These are phyloP conservation scores for Blastomyces emzantsi DNA, from an alignment of 2,329 filamentous ascomycete species.

Conservation along the genomic window DNA sequence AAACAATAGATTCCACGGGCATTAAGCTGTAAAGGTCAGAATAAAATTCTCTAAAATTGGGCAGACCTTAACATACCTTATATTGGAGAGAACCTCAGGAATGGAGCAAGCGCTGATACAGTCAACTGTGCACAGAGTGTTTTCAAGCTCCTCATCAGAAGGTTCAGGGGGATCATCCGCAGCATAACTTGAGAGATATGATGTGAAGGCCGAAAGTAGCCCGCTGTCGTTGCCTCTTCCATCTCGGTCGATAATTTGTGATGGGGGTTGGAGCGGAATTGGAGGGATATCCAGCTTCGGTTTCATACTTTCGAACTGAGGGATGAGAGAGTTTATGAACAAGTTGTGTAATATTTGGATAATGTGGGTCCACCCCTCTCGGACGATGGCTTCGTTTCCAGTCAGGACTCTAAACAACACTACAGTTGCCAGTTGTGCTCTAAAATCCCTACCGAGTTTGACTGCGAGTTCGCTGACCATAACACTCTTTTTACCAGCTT, in stretches of 20 bases:
- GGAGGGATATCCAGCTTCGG: conserved; percentile 61
- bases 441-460: conserved; percentile 86
- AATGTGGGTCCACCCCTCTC: conserved; percentile 53
- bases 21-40: conserved; percentile 44
- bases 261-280: conserved; percentile 84
- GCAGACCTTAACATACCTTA: conserved; percentile 46
- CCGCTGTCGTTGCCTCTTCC: conserved; percentile 69
- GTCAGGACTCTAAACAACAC: conserved; percentile 91
- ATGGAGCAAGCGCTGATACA: conserved; percentile 87
- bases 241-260: conserved; percentile 84
- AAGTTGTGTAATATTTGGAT: conserved; percentile 90
- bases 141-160: conserved; percentile 93
- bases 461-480: conserved; percentile 99
- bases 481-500: conserved; percentile 81
- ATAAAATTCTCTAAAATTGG: conserved; percentile 7
- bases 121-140: conserved; percentile 87
- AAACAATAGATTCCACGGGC: conserved; percentile 49
- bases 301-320: conserved; percentile 63
- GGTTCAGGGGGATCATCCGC: conserved; percentile 96
- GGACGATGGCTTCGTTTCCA: conserved; percentile 69
- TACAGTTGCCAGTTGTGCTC: conserved; percentile 85
- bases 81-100: conserved; percentile 70
- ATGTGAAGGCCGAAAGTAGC: conserved; percentile 88
- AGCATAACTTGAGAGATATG: conserved; percentile 97
- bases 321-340: conserved; percentile 89